Conservation (phyloP, 176 grass and related monocot genomes). For the Triticum dicoccoides region DNA sequence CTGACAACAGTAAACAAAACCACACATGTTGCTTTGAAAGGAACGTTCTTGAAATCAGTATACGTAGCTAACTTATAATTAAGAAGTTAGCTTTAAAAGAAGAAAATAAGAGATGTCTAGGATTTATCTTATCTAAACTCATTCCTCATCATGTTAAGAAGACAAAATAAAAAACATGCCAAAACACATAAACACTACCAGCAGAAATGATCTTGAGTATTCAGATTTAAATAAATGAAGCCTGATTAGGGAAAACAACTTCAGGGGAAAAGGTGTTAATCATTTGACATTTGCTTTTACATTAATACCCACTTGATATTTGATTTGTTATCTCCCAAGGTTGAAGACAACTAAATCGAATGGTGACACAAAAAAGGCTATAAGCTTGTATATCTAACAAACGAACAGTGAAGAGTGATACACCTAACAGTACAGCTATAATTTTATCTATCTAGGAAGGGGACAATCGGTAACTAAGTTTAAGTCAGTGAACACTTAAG, state of each 20-base stretch:
- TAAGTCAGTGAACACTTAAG: too few species aligned
- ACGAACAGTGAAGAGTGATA: too few species aligned
- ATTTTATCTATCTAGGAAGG: too few species aligned
- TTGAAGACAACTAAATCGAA: neutral
- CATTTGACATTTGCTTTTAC: neutral
- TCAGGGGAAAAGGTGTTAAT: neutral
- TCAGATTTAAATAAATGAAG: neutral
- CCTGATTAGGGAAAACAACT: neutral
- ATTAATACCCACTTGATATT: neutral
- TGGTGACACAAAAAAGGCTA: neutral
- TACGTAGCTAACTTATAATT: neutral
- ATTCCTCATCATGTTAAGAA: neutral
- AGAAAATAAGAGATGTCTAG: neutral
- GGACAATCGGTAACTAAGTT: too few species aligned
- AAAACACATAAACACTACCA: neutral
- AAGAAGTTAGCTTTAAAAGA: neutral
- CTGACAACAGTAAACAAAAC: neutral
- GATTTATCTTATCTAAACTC: neutral
- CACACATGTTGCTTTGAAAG: neutral
- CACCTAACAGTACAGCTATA: neutral
- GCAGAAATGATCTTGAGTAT: neutral
- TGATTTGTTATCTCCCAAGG: neutral
- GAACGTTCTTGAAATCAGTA: neutral
- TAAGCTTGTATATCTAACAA: too few species aligned
- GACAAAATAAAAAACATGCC: neutral